These are phyloP conservation scores for Entomortierella parvispora DNA, from an alignment of 192 early-diverging fungal species.

Conservation along the genomic window DNA sequence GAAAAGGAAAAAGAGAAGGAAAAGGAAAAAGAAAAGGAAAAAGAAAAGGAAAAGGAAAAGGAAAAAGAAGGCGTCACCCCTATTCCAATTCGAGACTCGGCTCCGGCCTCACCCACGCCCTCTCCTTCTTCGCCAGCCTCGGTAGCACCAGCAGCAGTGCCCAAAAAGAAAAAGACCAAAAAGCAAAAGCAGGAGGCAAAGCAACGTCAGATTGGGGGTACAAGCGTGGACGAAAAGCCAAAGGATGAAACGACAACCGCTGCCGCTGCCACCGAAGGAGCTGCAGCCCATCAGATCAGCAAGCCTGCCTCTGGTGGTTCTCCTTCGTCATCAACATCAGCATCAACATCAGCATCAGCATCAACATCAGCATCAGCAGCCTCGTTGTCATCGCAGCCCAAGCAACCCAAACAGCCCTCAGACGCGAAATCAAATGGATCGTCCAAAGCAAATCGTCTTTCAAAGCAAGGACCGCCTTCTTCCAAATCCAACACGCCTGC, in stretches of 20 bases:
- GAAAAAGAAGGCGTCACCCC: conserved; percentile 7
- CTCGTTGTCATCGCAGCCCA: background rate
- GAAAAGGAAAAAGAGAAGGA: background rate
- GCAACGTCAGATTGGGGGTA: background rate
- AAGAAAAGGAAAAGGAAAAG: conserved; percentile 12
- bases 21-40: conserved; percentile 4
- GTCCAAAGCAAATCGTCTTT: conserved; percentile 25
- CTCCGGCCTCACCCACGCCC: conserved; percentile 41
- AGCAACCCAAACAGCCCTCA: conserved; percentile 11
- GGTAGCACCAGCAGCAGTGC: background rate
- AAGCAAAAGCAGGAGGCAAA: conserved; percentile 36
- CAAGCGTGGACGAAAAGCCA: too few relatives aligned
- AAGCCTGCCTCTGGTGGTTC: background rate
- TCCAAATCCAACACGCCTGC: background rate
- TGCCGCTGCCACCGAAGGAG: too few relatives aligned
- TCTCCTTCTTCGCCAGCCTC: conserved; percentile 27
- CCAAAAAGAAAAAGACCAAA: conserved; percentile 40
- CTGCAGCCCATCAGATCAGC: background rate
- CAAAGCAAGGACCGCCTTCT: conserved; percentile 19
- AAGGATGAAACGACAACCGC: too few relatives aligned
- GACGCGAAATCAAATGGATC: conserved; percentile 9
- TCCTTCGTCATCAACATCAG: background rate
- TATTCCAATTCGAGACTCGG: conserved; percentile 31
- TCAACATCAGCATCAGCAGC: too few relatives aligned
- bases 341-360: too few relatives aligned